A percentile compares a stretch with the other conserved stretches of the same genome.
Conservation (phyloP, 768 basidiomycete genomes). For the Russula lepida region DNA sequence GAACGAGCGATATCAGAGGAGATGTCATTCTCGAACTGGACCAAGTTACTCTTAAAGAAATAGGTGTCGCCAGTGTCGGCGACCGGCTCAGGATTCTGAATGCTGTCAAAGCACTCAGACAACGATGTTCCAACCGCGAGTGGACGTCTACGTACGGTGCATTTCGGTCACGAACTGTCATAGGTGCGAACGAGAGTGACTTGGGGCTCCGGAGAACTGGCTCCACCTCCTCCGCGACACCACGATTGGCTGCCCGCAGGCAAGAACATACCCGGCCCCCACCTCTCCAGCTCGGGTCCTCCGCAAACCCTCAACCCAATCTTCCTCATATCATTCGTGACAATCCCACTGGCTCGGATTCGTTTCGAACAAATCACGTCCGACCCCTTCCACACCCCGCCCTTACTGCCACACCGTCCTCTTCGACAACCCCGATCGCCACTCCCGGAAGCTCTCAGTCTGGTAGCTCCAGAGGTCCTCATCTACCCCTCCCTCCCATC, state of each 20-base stretch:
- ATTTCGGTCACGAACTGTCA: conserved; percentile 7
- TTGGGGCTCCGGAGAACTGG: conserved; percentile 20
- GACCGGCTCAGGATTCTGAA: conserved; percentile 83
- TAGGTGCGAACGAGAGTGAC: conserved; percentile 15
- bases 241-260: conserved; percentile 26
- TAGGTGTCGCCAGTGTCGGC: conserved; percentile 83
- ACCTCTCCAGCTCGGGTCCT: conserved; percentile 59
- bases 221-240: conserved; percentile 17
- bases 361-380: conserved; percentile 32
- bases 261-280: conserved; percentile 62
- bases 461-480: conserved; percentile 36
- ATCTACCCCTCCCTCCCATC: conserved; percentile 62
- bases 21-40: conserved; percentile 90
- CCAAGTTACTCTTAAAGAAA: conserved; percentile 78
- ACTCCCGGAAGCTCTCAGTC: conserved; percentile 31
- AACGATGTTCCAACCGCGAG: conserved; percentile 35
- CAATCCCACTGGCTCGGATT: conserved; percentile 42
- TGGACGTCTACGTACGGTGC: background rate
- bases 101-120: conserved; percentile 73
- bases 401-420: conserved; percentile 6
- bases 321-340: conserved; percentile 70
- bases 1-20: conserved; percentile 83
- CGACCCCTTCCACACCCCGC: conserved; percentile 45
- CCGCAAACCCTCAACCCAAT: conserved; percentile 44
- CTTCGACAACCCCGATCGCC: conserved; percentile 28